Percentiles rank a stretch among this genome's conserved stretches.
phyloP scores from a whole-genome alignment of 169 alveolate genomes.

The Fabrea salina region DNA sequence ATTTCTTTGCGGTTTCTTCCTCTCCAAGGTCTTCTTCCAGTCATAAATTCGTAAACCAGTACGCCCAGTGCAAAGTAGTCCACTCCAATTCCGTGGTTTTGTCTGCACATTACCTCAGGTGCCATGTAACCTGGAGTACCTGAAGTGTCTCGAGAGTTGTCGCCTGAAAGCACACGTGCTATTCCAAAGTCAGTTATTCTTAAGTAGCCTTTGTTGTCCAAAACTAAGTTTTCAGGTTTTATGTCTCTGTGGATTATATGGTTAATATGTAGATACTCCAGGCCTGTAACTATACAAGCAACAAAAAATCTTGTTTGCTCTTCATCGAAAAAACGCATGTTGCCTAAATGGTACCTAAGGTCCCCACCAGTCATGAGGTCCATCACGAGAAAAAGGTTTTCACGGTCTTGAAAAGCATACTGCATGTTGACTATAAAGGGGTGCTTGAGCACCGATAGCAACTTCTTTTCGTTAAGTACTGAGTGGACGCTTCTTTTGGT shows the following conservation, averaged over 20 bases:
- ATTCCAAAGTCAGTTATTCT: slow-evolving; percentile 57
- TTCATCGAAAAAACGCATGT: slow-evolving; percentile 49
- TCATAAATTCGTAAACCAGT: slow-evolving; percentile 58
- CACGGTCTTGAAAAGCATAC: too few relatives aligned
- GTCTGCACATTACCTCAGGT: too few relatives aligned
- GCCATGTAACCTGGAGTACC: slow-evolving; percentile 63
- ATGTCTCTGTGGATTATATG: too few relatives aligned
- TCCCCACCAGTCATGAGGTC: slow-evolving; percentile 71
- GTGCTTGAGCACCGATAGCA: slow-evolving; percentile 34
- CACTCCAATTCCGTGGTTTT: slow-evolving; percentile 43
- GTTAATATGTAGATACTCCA: slow-evolving; percentile 52
- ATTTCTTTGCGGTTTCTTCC: slow-evolving; percentile 70
- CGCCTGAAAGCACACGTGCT: slow-evolving; percentile 45
- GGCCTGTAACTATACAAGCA: slow-evolving; percentile 56
- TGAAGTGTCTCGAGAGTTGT: slow-evolving; percentile 44
- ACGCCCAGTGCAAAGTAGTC: slow-evolving; percentile 65
- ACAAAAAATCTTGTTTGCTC: slow-evolving; percentile 65
- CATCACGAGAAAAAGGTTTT: slow-evolving; percentile 55
- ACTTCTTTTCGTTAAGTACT: slow-evolving; percentile 42
- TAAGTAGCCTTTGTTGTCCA: slow-evolving; percentile 54
- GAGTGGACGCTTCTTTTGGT: slow-evolving; percentile 53
- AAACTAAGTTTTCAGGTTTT: slow-evolving; percentile 57
- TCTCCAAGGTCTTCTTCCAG: slow-evolving; percentile 62
- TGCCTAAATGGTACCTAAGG: slow-evolving; percentile 58
- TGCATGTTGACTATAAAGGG: too few relatives aligned